phyloP scores from a whole-genome alignment of 805 yeast species.

The Candida yuanshanica region DNA sequence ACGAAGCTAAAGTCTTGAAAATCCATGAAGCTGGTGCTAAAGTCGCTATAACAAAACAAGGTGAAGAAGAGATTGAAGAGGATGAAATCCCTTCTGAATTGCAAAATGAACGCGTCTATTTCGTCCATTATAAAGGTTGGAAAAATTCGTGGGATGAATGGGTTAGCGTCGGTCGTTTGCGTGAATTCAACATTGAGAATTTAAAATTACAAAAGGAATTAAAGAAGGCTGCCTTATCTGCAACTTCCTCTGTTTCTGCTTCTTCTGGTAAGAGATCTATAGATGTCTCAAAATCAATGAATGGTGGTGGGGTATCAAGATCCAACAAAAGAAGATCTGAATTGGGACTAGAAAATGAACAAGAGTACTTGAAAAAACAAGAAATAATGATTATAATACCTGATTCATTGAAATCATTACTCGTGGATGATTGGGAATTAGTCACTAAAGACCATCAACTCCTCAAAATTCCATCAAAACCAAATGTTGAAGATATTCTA shows the following conservation, averaged over 20 bases:
- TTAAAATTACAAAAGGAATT: conserved; percentile 56
- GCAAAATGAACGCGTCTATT: conserved; percentile 41
- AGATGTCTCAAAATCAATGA: conserved; percentile 11
- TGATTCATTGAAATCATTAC: conserved; percentile 55
- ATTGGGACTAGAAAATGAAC: conserved; percentile 26
- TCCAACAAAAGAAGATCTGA: conserved; percentile 24
- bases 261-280: conserved; percentile 9
- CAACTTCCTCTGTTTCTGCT: conserved; percentile 18
- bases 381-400: conserved; percentile 57
- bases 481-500: conserved; percentile 50
- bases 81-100: conserved; percentile 31
- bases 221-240: conserved; percentile 38
- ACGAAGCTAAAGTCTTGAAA: conserved; percentile 78
- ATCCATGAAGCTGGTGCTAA: conserved; percentile 50
- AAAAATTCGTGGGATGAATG: conserved; percentile 95
- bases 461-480: conserved; percentile 55
- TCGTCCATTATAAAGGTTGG: conserved; percentile 93
- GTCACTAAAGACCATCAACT: conserved; percentile 76
- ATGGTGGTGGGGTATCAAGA: conserved; percentile 8
- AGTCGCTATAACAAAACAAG: conserved; percentile 36
- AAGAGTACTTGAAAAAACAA: conserved; percentile 21
- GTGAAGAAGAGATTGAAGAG: conserved; percentile 25
- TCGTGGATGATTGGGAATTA: conserved; percentile 93
- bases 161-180: conserved; percentile 67
- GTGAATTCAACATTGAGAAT: conserved; percentile 66